These are phyloP conservation scores for Astraeus odoratus DNA, from an alignment of 768 basidiomycete genomes.

Conservation along the genomic window DNA sequence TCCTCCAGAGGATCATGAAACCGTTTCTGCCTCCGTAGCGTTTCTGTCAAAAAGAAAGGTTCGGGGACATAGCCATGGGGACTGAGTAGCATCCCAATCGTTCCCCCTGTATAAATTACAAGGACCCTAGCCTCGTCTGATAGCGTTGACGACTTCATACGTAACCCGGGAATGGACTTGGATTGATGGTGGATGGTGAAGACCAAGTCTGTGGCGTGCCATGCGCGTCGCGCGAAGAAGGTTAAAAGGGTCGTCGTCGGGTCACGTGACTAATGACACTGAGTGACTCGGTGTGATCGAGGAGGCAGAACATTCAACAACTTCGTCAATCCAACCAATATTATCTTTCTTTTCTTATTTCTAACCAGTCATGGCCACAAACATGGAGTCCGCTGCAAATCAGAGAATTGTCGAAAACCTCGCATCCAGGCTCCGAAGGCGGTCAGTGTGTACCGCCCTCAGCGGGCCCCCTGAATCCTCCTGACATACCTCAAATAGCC, in stretches of 20 bases:
- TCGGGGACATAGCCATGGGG: constrained; percentile 78
- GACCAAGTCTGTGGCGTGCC: not conserved
- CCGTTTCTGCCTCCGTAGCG: constrained; percentile 71
- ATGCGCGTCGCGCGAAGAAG: not conserved
- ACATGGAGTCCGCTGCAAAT: constrained; percentile 31
- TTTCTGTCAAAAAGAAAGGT: constrained; percentile 82
- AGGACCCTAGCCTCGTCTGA: constrained; percentile 76
- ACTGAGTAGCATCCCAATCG: constrained; percentile 82
- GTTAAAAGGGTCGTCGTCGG: no score
- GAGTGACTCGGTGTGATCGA: no score
- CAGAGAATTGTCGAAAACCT: constrained; percentile 62
- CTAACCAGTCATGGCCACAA: constrained; percentile 40
- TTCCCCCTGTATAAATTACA: constrained; percentile 85
- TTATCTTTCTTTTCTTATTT: no score
- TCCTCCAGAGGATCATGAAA: constrained; percentile 90
- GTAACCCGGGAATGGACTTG: not conserved
- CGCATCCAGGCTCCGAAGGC: constrained; percentile 61
- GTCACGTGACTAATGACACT: no score
- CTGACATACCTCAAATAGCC: constrained; percentile 43
- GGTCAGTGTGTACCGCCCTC: constrained; percentile 42
- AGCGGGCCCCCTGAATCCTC: not conserved
- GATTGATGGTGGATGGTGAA: not conserved
- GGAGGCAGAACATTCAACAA: no score
- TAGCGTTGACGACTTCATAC: constrained; percentile 45
- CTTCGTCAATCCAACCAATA: not conserved